Percentiles rank a stretch among this genome's conserved stretches.
Evolutionary conservation across 2,329 filamentous ascomycete genomes (phyloP).

Genomic region (Aspergillus hortae): DNA sequence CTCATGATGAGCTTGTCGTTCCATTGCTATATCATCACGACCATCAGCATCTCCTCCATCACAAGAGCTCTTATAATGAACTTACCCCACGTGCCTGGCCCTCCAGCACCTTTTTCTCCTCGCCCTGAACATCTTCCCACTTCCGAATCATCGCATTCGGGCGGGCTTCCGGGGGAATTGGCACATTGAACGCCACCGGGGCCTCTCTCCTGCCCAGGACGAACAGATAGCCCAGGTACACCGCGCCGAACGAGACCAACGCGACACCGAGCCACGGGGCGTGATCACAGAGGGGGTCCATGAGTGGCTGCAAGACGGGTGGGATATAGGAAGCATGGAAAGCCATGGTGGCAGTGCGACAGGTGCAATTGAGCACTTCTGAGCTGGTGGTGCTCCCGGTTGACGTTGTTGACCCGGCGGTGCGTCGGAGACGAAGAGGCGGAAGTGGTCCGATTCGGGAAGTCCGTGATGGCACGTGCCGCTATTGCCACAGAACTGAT

Average conservation of each 20-base stretch:
- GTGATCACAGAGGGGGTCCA: constrained; percentile 18
- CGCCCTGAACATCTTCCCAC: constrained; percentile 34
- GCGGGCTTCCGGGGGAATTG: constrained; percentile 33
- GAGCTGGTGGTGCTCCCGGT: not conserved
- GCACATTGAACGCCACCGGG: constrained; percentile 36
- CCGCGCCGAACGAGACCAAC: constrained; percentile 26
- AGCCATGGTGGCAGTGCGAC: constrained; percentile 21
- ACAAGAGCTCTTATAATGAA: constrained; percentile 3
- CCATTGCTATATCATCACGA: constrained; percentile 31
- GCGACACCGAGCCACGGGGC: constrained; percentile 22
- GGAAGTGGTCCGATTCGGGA: not conserved
- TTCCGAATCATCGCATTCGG: constrained; percentile 26
- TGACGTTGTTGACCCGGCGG: too few relatives aligned
- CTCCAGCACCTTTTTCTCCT: constrained; percentile 33
- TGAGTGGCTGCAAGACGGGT: constrained; percentile 16
- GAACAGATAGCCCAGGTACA: constrained; percentile 32
- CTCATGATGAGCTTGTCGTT: constrained; percentile 39
- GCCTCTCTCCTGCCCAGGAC: constrained; percentile 27
- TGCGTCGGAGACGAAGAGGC: too few relatives aligned
- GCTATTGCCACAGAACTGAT: too few relatives aligned
- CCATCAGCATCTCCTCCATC: constrained; percentile 12
- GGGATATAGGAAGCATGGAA: constrained; percentile 20
- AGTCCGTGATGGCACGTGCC: too few relatives aligned
- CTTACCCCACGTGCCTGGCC: constrained; percentile 39
- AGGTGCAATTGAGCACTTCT: constrained; percentile 12